Base-by-base conservation (phyloP, 2,329 filamentous ascomycete species). In the Colletotrichum musae region DNA sequence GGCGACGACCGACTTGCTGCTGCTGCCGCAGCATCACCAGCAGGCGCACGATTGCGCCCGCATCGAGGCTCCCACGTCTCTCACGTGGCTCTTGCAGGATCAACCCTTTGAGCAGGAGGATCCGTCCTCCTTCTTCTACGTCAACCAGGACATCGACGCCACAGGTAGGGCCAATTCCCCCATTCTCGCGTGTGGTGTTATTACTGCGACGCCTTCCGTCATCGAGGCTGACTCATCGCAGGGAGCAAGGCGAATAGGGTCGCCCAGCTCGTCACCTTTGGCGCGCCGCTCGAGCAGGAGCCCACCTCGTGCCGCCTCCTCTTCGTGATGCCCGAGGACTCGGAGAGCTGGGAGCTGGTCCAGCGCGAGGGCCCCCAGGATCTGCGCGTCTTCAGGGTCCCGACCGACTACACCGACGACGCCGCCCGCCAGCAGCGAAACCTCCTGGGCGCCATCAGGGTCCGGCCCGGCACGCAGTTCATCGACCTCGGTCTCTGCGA, bases 261-360 rank as follows among this genome's bases (percentile, higher is more conserved):
- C 28, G 68, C 68, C 12, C 68, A 70, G 41, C 64, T 70, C 52
- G 64, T 70, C 64, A 70, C 68, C 9, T 70, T 70, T 24, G 12
- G 66, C 56, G 51, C 56, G 32, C 15, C 52, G 18, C 26, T 45
- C 21, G 56, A 24, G 24, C 21, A 21, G 32, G 28, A 50, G 1
- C 5, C 41, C 45, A 62, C 68, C 18, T 53, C 53, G 9, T 70
- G 68, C 15, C 53, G 52, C 9, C 68, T 70, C 43, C n/a, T 68
- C 21, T 68, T 70, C 53, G 41, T 57, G 43, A 67, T 70, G 68
- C 68, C 68, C 47, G 68, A 70, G 53, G 68, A 70, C 48, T 28
- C 68, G 39, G 68, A 70, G 64, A 70, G 68, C 68, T 70, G 68
- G 68, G 64, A 68, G 32, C 68, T 70, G 64, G 63, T 70, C 58